Evolutionary conservation across 345 rosid species (phyloP).

Genomic region (Salix viminalis): DNA sequence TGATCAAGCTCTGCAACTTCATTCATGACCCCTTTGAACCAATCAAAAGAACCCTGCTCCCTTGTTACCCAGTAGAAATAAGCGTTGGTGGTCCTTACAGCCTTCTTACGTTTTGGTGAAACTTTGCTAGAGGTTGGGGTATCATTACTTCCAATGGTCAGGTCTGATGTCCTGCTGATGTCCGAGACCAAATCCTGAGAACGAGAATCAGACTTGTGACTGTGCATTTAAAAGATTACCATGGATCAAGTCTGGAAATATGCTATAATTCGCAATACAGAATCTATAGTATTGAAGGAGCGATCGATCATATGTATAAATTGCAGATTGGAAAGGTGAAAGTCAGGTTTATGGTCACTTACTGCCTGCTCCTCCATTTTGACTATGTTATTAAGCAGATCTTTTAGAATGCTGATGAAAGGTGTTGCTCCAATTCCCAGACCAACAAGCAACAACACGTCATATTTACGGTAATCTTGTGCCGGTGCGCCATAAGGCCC

Average conservation of each 20-base stretch:
- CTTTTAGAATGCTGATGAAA: constrained; percentile 92
- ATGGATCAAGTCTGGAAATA: background rate
- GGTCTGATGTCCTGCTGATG: constrained; percentile 61
- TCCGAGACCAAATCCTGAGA: constrained; percentile 68
- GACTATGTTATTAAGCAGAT: constrained; percentile 81
- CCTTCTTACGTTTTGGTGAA: constrained; percentile 53
- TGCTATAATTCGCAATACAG: too few species aligned
- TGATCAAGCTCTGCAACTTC: constrained; percentile 93
- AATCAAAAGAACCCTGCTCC: constrained; percentile 97
- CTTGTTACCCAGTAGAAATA: constrained; percentile 99
- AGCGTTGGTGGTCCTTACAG: constrained; percentile 78
- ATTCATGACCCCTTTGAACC: constrained; percentile 99
- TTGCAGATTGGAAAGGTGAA: background rate
- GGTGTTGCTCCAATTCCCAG: constrained; percentile 99
- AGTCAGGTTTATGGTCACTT: constrained; percentile 24
- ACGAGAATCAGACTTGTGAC: constrained; percentile 1
- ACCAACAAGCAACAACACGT: constrained; percentile 85
- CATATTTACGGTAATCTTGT: constrained; percentile 84
- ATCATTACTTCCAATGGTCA: constrained; percentile 52
- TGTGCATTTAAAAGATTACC: background rate
- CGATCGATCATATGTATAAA: too few species aligned
- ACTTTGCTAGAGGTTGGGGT: constrained; percentile 30
- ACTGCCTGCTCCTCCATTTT: constrained; percentile 91
- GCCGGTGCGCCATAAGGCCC: constrained; percentile 99
- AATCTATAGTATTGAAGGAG: background rate